phyloP scores from a whole-genome alignment of 2,329 filamentous ascomycete species.

The Pseudonectria buxi region DNA sequence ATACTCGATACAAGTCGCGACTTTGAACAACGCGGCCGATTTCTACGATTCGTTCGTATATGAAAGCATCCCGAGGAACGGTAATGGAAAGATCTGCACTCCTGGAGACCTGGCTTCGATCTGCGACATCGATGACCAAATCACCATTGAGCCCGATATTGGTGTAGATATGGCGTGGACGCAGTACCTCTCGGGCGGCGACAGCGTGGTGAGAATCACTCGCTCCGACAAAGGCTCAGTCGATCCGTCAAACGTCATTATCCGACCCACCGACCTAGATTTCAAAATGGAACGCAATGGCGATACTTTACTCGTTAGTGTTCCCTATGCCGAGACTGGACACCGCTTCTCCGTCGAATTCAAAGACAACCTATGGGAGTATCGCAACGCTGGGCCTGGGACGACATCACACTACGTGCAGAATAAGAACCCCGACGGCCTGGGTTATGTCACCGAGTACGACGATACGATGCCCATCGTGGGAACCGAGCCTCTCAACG shows the following conservation, averaged over 20 bases:
- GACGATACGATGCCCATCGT: slow-evolving; percentile 15
- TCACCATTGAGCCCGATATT: slow-evolving; percentile 25
- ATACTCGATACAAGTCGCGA: slow-evolving; percentile 10
- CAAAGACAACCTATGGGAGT: slow-evolving; percentile 23
- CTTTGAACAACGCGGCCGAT: neutral
- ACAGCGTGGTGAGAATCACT: slow-evolving; percentile 20
- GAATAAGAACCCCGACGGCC: slow-evolving; percentile 11
- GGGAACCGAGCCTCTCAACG: slow-evolving; percentile 22
- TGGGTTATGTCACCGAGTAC: slow-evolving; percentile 14
- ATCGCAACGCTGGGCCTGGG: slow-evolving; percentile 11
- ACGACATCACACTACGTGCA: slow-evolving; percentile 8
- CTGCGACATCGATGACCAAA: slow-evolving; percentile 18
- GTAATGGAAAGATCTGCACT: slow-evolving; percentile 25
- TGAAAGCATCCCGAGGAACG: slow-evolving; percentile 29
- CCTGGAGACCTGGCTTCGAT: slow-evolving; percentile 11
- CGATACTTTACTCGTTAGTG: slow-evolving; percentile 17
- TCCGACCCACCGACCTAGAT: slow-evolving; percentile 21
- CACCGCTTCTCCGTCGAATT: slow-evolving; percentile 28
- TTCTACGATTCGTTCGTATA: slow-evolving; percentile 29
- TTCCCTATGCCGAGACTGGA: slow-evolving; percentile 21
- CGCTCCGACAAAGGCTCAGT: slow-evolving; percentile 9
- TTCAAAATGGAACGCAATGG: slow-evolving; percentile 14
- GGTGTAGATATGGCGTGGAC: slow-evolving; percentile 30
- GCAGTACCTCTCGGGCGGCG: slow-evolving; percentile 22
- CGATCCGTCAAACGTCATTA: slow-evolving; percentile 17